Evolutionary conservation across 441 rosid genomes (phyloP).

Genomic region (Gossypium davidsonii): DNA sequence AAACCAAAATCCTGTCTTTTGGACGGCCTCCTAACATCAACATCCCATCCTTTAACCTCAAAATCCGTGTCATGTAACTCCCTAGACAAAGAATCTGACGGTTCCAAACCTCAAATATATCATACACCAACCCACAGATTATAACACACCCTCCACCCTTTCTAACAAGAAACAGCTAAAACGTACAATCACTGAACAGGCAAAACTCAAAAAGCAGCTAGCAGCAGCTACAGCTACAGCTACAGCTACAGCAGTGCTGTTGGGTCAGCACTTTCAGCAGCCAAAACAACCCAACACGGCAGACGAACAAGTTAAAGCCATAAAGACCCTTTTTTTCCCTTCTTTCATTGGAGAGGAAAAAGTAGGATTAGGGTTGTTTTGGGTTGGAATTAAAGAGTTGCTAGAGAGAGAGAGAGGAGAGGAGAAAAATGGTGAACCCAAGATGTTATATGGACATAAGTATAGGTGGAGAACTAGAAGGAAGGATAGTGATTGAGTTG

Average conservation of each 20-base stretch:
- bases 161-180: not conserved
- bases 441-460: constrained; percentile 79
- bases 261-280: constrained; percentile 9
- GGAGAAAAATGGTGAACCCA: constrained; percentile 45
- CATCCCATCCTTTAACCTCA: not conserved
- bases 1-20: not conserved
- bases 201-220: not conserved
- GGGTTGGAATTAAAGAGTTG: not conserved
- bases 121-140: not conserved
- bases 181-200: not conserved
- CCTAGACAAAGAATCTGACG: not conserved
- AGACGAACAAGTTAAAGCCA: not conserved
- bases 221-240: not conserved
- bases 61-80: not conserved
- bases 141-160: not conserved
- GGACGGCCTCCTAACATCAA: not conserved
- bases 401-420: not conserved
- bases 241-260: not conserved
- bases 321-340: not conserved
- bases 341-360: not conserved
- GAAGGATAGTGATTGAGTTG: constrained; percentile 80
- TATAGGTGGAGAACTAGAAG: constrained; percentile 89
- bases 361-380: constrained; percentile 4
- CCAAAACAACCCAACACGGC: constrained; percentile 7
- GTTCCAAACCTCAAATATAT: not conserved